These are phyloP conservation scores for Termitomyces sp. DNA, from an alignment of 768 basidiomycete species.

Conservation along the genomic window DNA sequence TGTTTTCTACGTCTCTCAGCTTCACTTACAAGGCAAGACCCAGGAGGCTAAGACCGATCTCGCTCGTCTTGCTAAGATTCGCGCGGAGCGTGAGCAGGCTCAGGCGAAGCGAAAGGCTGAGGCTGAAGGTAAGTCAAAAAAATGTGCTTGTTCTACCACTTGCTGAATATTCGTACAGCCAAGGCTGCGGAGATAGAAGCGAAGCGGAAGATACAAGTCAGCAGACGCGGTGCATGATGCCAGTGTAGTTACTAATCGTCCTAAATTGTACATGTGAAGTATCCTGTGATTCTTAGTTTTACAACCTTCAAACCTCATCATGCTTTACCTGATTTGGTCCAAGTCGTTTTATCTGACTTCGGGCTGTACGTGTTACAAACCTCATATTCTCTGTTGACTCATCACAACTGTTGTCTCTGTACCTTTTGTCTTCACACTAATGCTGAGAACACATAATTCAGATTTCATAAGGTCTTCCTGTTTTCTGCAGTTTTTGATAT, in stretches of 20 bases:
- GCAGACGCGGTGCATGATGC: conserved; percentile 7
- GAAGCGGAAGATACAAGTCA: conserved; percentile 46
- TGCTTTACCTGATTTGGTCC: neutral
- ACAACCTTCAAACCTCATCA: neutral
- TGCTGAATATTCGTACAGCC: conserved; percentile 30
- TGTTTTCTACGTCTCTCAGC: conserved; percentile 28
- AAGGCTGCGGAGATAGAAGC: conserved; percentile 60
- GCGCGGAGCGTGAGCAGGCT: conserved; percentile 82
- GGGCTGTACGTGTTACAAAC: no score
- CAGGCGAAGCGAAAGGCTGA: conserved; percentile 87
- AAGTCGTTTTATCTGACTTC: neutral
- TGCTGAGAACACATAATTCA: no score
- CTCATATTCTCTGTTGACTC: neutral
- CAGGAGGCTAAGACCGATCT: conserved; percentile 88
- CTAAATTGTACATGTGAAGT: neutral
- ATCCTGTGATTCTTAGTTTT: neutral
- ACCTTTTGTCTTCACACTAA: no score
- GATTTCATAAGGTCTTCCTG: no score
- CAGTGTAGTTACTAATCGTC: neutral
- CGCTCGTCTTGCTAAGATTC: conserved; percentile 79
- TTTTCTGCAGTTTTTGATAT: no score
- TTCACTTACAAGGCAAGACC: conserved; percentile 81
- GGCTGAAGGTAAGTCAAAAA: conserved; percentile 58
- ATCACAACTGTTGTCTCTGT: neutral
- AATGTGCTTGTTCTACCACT: neutral